A percentile compares a stretch with the other conserved stretches of the same genome.
These are phyloP conservation scores for Thalassiosira hispida DNA, from an alignment of 352 stramenopile species.

Conservation along the genomic window DNA sequence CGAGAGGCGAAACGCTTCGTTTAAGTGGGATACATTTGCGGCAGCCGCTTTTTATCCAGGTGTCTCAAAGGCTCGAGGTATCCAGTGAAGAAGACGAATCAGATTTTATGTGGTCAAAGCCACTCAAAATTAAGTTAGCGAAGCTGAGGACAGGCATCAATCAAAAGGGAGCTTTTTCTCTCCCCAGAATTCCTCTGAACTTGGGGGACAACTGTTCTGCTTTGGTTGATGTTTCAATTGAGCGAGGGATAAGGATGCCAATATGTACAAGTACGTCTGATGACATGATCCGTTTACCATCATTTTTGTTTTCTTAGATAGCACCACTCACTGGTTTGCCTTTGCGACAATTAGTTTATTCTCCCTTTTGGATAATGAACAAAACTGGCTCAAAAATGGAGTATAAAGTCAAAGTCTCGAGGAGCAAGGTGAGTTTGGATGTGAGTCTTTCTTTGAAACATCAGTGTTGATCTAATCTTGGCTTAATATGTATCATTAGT, in stretches of 20 bases:
- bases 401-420: constrained; percentile 21
- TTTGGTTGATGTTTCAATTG: constrained; percentile 51
- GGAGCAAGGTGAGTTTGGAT: constrained; percentile 1
- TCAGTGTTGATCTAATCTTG: constrained; percentile 8
- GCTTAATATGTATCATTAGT: constrained; percentile 6
- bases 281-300: too few species aligned
- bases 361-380: constrained; percentile 63
- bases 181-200: constrained; percentile 37
- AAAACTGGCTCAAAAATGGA: constrained; percentile 55
- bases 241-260: constrained; percentile 40
- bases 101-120: constrained; percentile 44
- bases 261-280: constrained; percentile 53
- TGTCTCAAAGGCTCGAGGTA: constrained; percentile 45
- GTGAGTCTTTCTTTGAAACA: not conserved
- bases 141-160: constrained; percentile 49
- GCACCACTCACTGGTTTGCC: too few species aligned
- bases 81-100: not conserved
- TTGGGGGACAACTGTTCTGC: constrained; percentile 49
- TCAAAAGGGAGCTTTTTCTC: constrained; percentile 28
- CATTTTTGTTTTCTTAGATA: too few species aligned
- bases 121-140: constrained; percentile 36
- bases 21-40: constrained; percentile 62
- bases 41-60: constrained; percentile 53
- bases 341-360: too few species aligned
- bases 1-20: constrained; percentile 41